Conservation (phyloP, 2,329 filamentous ascomycete genomes). For the Pseudocercospora crystallina region DNA sequence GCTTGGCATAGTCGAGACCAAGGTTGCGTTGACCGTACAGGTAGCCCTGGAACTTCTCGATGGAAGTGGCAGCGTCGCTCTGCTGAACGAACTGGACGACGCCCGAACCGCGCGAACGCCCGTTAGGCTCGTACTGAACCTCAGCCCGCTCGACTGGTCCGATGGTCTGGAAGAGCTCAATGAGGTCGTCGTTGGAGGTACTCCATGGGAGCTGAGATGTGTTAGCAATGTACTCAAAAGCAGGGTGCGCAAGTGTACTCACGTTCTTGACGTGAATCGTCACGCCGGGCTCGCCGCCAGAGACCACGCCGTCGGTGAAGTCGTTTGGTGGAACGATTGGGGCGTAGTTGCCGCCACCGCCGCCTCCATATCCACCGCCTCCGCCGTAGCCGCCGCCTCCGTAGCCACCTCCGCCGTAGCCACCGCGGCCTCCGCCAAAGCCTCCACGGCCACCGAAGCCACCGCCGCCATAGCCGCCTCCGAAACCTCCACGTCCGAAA, state of each 20-base stretch:
- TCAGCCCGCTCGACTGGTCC: conserved; percentile 98
- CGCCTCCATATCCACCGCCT: conserved; percentile 55
- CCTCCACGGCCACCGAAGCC: conserved; percentile 44
- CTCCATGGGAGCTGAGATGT: conserved; percentile 83
- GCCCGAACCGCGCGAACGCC: conserved; percentile 88
- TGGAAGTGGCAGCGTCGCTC: conserved; percentile 87
- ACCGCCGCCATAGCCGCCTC: conserved; percentile 45
- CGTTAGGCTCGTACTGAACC: conserved; percentile 97
- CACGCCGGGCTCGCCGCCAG: conserved; percentile 78
- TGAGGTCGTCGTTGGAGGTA: conserved; percentile 94
- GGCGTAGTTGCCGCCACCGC: conserved; percentile 61
- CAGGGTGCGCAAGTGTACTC: conserved; percentile 46
- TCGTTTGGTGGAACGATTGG: conserved; percentile 64
- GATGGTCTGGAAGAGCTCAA: conserved; percentile 96
- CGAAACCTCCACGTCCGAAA: conserved; percentile 46
- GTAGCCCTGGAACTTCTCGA: conserved; percentile 96
- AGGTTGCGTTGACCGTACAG: conserved; percentile 95
- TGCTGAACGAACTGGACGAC: conserved; percentile 89
- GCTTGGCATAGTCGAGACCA: conserved; percentile 90
- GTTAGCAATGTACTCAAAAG: conserved; percentile 34
- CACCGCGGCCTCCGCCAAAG: conserved; percentile 60
- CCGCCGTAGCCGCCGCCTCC: conserved; percentile 51
- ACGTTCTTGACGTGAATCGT: conserved; percentile 96
- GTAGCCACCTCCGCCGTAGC: conserved; percentile 46
- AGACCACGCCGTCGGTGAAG: conserved; percentile 89